Evolutionary conservation across 306 rosid species (phyloP).

Genomic region (Canavalia gladiata): DNA sequence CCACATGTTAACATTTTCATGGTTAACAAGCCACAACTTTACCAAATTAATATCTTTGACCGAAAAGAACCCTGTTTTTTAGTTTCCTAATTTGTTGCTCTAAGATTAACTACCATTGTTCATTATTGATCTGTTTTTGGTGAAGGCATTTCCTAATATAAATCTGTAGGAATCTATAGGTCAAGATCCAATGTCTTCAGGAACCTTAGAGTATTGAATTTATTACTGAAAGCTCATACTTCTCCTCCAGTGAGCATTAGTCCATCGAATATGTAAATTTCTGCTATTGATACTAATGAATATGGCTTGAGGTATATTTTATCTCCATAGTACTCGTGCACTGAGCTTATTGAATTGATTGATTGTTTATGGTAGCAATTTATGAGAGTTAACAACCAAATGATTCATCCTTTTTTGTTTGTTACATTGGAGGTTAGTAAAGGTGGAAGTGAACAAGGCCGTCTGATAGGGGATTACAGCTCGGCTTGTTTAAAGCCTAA

Average conservation of each 20-base stretch:
- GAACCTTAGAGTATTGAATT: neutral
- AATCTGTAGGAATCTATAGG: neutral
- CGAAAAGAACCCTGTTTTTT: neutral
- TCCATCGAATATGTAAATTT: neutral
- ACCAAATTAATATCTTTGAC: neutral
- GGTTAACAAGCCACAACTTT: neutral
- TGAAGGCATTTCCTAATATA: neutral
- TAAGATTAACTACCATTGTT: neutral
- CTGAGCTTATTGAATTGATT: neutral
- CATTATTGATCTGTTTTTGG: constrained; percentile 4
- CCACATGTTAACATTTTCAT: neutral
- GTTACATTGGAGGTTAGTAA: neutral
- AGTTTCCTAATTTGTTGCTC: neutral
- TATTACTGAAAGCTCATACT: neutral
- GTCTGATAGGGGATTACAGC: no score
- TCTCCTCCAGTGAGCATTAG: neutral
- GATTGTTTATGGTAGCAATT: neutral
- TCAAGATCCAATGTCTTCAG: neutral
- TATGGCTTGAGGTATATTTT: neutral
- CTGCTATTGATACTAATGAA: neutral
- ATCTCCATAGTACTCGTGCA: neutral
- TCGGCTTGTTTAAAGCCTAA: no score
- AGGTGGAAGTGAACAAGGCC: neutral
- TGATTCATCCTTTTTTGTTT: neutral
- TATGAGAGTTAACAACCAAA: neutral